Evolutionary conservation across 805 yeast genomes (phyloP), one percentile per base, ranked within the genome.

Genomic region (Dipodascus albidus): DNA sequence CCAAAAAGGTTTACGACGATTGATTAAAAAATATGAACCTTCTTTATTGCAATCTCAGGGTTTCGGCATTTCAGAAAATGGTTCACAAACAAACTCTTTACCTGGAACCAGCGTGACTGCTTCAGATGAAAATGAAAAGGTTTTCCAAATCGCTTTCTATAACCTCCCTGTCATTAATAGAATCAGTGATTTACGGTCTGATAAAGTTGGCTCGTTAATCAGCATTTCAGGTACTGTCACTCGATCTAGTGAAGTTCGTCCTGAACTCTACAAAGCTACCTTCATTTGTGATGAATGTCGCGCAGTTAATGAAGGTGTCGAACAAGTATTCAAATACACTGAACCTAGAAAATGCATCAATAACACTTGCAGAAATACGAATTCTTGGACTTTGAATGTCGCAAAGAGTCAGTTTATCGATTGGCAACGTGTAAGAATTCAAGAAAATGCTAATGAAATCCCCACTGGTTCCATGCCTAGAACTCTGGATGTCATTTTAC

Each of bases 391-490:
- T 0, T 71, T 93, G 54, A 83, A 86, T 62, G 82, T 91, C 27
- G 70, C 85, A 35, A 87, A 88, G 67, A 87, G 96, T 0, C 86
- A 83, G 57, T 91, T 93, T 63, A 74, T 88, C 58, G 98, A 91
- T 73, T 91, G 99, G 99, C 99, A 91, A 68, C 85, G 85, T 59
- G 91, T 89, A 23, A 80, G 97, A 62, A 85, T 91, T 59, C 99
- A 91, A 67, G 99, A 91, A 65, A 93, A 91, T 64, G 83, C 97
- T n/a, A 85, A 76, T 61, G 98, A 91, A 69, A 91, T 91, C 54
- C 99, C 99, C 23, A 88, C 96, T 0, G 99, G 99, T 24, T 89
- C 97, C 2, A 91, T 91, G 99, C 99, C 99, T 23, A 80, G 99
- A 67, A 91, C 96, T 1, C 69, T 91, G 62, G 99, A 91, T 67